phyloP scores from a whole-genome alignment of 176 grass and related monocot species.

The Bromus sterilis region DNA sequence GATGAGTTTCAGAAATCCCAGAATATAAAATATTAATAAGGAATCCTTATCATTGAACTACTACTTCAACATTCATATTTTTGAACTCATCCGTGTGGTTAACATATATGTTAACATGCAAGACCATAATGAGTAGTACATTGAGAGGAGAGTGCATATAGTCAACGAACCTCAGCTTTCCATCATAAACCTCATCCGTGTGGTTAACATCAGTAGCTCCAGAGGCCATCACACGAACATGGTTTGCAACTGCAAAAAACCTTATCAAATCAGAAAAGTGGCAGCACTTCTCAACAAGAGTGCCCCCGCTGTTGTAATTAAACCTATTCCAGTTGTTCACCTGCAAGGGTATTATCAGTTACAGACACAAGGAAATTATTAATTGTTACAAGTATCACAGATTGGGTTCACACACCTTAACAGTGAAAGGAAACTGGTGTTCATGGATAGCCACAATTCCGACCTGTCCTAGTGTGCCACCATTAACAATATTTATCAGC shows the following conservation, averaged over 20 bases:
- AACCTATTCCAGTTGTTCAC: too few species aligned
- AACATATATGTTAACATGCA: too few species aligned
- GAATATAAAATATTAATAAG: neutral
- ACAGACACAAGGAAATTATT: neutral
- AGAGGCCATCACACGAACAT: constrained; percentile 86
- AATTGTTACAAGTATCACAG: neutral
- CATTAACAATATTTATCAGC: too few species aligned
- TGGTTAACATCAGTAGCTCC: constrained; percentile 92
- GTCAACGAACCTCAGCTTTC: constrained; percentile 48
- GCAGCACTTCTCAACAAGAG: constrained; percentile 91
- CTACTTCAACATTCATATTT: neutral
- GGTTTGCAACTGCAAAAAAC: constrained; percentile 75
- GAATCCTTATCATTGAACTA: neutral
- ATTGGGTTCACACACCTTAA: constrained; percentile 47
- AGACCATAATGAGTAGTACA: neutral
- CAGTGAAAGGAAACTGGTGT: constrained; percentile 92
- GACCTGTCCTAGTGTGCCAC: constrained; percentile 59
- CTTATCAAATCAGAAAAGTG: constrained; percentile 94
- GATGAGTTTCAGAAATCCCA: neutral
- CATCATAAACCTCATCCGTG: constrained; percentile 82
- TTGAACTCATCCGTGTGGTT: too few species aligned
- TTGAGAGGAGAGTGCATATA: neutral
- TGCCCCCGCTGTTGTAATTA: constrained; percentile 84
- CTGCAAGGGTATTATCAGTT: constrained; percentile 32
- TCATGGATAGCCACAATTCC: constrained; percentile 86